Percentiles rank a stretch among this genome's conserved stretches.
Conservation (phyloP, 331 rosid species). For the Quercus lobata region DNA sequence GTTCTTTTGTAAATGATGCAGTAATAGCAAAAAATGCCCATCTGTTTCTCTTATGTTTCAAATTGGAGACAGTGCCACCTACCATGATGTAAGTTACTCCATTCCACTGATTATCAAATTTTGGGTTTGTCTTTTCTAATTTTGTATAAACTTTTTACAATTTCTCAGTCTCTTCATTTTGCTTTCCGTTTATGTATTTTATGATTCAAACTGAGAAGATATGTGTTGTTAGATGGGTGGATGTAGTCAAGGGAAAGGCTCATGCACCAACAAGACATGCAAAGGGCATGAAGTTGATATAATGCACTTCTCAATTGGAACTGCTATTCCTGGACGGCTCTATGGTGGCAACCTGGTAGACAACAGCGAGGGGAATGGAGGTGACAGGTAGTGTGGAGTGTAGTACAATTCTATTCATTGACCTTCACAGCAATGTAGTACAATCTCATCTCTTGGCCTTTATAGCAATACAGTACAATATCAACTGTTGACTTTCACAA, state of each 20-base stretch:
- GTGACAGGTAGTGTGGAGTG: constrained; percentile 63
- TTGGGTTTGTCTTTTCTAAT: not conserved
- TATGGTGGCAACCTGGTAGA: constrained; percentile 83
- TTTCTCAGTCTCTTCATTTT: constrained; percentile 13
- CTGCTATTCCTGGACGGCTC: constrained; percentile 89
- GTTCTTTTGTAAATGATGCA: constrained; percentile 29
- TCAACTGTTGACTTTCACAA: not conserved
- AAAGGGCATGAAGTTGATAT: constrained; percentile 93
- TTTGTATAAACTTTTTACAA: not conserved
- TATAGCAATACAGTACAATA: not conserved
- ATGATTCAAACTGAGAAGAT: constrained; percentile 16
- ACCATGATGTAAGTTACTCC: constrained; percentile 61
- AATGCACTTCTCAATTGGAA: constrained; percentile 96
- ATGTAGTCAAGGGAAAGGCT: constrained; percentile 56
- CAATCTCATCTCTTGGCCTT: not conserved
- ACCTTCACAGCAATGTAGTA: not conserved
- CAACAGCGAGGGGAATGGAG: constrained; percentile 69
- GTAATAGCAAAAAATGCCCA: constrained; percentile 70
- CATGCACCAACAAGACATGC: constrained; percentile 89
- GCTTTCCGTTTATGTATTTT: not conserved
- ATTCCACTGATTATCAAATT: not conserved
- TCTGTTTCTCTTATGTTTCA: constrained; percentile 96
- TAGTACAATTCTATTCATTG: not conserved
- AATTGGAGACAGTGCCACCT: constrained; percentile 73
- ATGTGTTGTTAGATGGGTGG: constrained; percentile 82